Evolutionary conservation across 1,284 basidiomycete genomes (phyloP), one percentile per base, ranked within the genome.

Genomic region (Sporisorium scitamineum): DNA sequence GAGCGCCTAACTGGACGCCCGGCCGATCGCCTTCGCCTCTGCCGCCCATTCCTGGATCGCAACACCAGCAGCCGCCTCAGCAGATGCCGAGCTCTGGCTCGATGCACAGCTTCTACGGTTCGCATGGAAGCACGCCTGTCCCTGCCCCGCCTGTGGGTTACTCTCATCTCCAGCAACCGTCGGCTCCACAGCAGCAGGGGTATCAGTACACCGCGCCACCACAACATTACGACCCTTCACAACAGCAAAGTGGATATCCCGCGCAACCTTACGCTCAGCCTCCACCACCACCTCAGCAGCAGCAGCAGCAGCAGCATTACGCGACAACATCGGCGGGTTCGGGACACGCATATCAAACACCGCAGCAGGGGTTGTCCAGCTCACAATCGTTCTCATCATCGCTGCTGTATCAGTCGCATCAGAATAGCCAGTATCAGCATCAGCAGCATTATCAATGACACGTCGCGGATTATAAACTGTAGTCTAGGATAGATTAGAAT

Each of bases 11-110:
- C 7, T 74, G 71, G 64, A 41, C 39, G 2, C 61, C 54, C 0
- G 69, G 65, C 10, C 27, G 66, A 16, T 58, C 65, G 4, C 61
- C 69, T 16, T 76, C 74, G 0, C 69, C 69, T 14, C 41, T 70
- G 24, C 70, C 70, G 5, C 66, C 66, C 1, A 56, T 72, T 22
- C 61, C 73, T 9, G 51, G 55, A 24, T 34, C 54, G 1, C 54
- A 57, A n/a, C 61, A 52, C 18, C 59, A 54, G 27, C 65, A n/a
- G 41, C 62, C 44, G n/a, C 61, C 47, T 14, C 67, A 27, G 9
- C 57, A 55, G 29, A 14, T 51, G 5, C 39, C 48, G 8, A 20
- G 54, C 10, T 54, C 61, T 0, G 14, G 27, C 16, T 60, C 61
- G 16, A 37, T 60, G 51, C 64, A 69, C 34, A 48, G 26, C 47